These are phyloP conservation scores for Rhizophagus prolifer DNA, from an alignment of 192 early-diverging fungal species.

Conservation along the genomic window DNA sequence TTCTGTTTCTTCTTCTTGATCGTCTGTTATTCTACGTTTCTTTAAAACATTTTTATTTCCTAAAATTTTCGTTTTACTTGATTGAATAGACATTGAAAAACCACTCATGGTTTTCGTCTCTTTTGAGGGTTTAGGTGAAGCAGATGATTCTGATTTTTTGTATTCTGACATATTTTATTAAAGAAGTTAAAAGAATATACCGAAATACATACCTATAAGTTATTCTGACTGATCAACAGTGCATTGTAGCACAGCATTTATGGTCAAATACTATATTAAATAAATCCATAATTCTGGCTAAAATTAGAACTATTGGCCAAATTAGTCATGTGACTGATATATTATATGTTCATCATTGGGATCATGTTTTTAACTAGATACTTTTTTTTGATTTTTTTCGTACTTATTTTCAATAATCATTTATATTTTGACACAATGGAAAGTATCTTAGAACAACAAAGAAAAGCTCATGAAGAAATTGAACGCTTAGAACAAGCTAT, in stretches of 20 bases:
- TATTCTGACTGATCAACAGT: no score
- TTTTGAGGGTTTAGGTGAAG: neutral
- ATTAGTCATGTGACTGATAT: no score
- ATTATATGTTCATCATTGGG: no score
- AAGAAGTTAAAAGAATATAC: no score
- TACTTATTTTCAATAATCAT: no score
- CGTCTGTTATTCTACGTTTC: neutral
- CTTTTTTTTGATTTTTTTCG: no score
- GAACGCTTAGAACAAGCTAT: conserved; percentile 90
- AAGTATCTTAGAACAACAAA: conserved; percentile 41
- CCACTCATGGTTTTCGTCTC: neutral
- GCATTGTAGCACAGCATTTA: no score
- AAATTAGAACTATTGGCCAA: no score
- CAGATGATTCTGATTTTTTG: neutral
- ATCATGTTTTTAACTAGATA: no score
- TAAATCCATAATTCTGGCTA: no score
- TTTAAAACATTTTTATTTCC: neutral
- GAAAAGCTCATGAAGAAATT: conserved; percentile 80
- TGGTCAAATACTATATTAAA: no score
- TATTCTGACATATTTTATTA: neutral
- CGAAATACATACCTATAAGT: no score
- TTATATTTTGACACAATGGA: conserved; percentile 10
- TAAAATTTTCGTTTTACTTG: neutral
- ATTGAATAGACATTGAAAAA: neutral
- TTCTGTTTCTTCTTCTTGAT: neutral